Evolutionary conservation across 768 basidiomycete genomes (phyloP).

Genomic region (Candolleomyces efflorescens): DNA sequence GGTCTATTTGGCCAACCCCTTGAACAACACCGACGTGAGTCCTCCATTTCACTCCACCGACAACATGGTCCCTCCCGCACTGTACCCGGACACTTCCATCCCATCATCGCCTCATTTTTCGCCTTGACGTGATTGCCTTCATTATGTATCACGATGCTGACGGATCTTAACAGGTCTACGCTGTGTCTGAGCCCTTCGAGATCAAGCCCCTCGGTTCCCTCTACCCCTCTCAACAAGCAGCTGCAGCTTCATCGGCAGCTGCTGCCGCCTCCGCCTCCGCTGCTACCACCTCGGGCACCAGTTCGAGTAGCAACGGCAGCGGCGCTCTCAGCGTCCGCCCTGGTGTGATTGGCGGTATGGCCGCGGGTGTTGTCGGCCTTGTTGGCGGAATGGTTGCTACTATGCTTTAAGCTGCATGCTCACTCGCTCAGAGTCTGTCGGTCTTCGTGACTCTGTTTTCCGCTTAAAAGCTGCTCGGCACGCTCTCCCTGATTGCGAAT

Average conservation of each 20-base stretch:
- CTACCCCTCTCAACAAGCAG: constrained; percentile 37
- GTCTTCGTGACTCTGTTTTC: no score
- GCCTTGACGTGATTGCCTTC: neutral
- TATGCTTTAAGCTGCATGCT: neutral
- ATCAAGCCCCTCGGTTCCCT: constrained; percentile 52
- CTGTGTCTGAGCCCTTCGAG: constrained; percentile 51
- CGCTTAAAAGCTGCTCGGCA: no score
- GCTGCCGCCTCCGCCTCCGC: constrained; percentile 19
- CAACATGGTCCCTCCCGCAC: neutral
- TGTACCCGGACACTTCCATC: neutral
- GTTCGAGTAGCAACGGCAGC: neutral
- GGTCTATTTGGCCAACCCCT: constrained; percentile 42
- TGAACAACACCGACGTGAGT: constrained; percentile 54
- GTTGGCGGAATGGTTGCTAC: constrained; percentile 6
- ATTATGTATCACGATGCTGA: neutral
- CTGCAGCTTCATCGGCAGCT: constrained; percentile 21
- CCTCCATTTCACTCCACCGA: neutral
- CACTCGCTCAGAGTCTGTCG: no score
- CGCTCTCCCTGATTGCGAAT: no score
- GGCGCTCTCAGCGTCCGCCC: neutral
- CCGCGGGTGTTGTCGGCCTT: constrained; percentile 4
- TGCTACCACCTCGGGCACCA: constrained; percentile 19
- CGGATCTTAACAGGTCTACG: constrained; percentile 43
- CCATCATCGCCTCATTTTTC: neutral
- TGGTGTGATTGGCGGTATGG: neutral